Conservation (phyloP, 805 yeast genomes). For the Brettanomyces naardenensis region DNA sequence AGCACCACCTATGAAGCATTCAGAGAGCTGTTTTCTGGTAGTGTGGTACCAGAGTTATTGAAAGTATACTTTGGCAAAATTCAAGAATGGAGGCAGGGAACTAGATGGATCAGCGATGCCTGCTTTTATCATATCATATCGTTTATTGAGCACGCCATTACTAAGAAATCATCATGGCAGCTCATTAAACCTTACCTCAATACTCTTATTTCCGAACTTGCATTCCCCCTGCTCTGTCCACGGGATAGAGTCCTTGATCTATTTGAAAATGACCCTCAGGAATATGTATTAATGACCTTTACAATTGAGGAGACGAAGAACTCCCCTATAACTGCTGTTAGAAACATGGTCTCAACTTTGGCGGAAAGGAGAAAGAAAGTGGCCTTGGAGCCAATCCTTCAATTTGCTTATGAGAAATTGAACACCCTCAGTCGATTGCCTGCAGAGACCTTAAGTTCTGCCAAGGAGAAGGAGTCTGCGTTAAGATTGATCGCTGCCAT, state of each 20-base stretch:
- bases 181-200: constrained; percentile 63
- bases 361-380: constrained; percentile 57
- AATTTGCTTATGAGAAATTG: constrained; percentile 49
- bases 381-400: constrained; percentile 52
- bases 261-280: constrained; percentile 86
- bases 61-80: constrained; percentile 56
- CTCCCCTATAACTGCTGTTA: constrained; percentile 76
- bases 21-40: constrained; percentile 40
- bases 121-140: constrained; percentile 57
- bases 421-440: constrained; percentile 27
- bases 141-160: constrained; percentile 56
- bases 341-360: constrained; percentile 62
- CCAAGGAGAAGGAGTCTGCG: constrained; percentile 70
- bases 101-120: constrained; percentile 63
- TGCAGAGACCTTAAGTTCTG: constrained; percentile 38
- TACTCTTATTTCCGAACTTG: constrained; percentile 58
- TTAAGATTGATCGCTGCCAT: constrained; percentile 73
- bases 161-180: constrained; percentile 56
- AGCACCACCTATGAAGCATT: constrained; percentile 57
- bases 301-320: constrained; percentile 53
- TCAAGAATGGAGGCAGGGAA: constrained; percentile 61
- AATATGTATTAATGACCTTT: constrained; percentile 74
- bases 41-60: constrained; percentile 69
- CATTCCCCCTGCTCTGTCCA: constrained; percentile 76
- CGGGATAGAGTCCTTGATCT: constrained; percentile 61